Conservation (phyloP, 2,329 filamentous ascomycete species). For the Helotiales sp. region DNA sequence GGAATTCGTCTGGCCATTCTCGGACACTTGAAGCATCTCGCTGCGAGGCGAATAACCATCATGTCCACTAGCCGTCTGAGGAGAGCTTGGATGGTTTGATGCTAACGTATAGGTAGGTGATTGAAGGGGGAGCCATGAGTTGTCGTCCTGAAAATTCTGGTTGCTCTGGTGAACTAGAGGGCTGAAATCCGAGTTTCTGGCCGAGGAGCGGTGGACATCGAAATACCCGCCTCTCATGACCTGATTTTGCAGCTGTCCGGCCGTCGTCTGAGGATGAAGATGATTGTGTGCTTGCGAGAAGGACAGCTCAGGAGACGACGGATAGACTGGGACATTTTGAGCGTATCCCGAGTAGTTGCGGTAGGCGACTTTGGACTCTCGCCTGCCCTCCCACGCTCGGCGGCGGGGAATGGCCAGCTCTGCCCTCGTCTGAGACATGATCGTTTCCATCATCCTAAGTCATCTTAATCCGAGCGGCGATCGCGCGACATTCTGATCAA, state of each 20-base stretch:
- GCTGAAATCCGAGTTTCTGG: constrained; percentile 5
- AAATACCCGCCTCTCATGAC: constrained; percentile 8
- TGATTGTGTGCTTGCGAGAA: constrained; percentile 3
- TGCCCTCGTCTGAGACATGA: constrained; percentile 6
- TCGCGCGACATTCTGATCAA: constrained; percentile 4
- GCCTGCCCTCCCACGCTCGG: constrained; percentile 15
- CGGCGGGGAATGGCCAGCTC: constrained; percentile 3
- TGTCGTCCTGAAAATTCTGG: constrained; percentile 12
- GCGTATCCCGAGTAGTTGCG: constrained; percentile 13
- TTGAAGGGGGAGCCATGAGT: constrained; percentile 16
- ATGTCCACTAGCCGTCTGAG: constrained; percentile 17
- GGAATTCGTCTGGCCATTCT: constrained; percentile 16
- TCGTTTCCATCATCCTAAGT: constrained; percentile 17
- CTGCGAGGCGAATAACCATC: constrained; percentile 17
- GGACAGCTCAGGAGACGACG: constrained; percentile 12
- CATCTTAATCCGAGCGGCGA: neutral
- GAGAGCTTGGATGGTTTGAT: constrained; percentile 15
- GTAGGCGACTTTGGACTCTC: constrained; percentile 25
- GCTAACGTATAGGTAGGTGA: constrained; percentile 24
- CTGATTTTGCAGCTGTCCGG: neutral
- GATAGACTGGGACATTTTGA: constrained; percentile 1
- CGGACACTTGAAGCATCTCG: constrained; percentile 18
- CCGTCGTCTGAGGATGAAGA: constrained; percentile 2
- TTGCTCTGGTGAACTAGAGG: constrained; percentile 21
- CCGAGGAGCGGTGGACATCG: constrained; percentile 7